Evolutionary conservation across 2,329 filamentous ascomycete species (phyloP).

Genomic region (Camillea tinctor): DNA sequence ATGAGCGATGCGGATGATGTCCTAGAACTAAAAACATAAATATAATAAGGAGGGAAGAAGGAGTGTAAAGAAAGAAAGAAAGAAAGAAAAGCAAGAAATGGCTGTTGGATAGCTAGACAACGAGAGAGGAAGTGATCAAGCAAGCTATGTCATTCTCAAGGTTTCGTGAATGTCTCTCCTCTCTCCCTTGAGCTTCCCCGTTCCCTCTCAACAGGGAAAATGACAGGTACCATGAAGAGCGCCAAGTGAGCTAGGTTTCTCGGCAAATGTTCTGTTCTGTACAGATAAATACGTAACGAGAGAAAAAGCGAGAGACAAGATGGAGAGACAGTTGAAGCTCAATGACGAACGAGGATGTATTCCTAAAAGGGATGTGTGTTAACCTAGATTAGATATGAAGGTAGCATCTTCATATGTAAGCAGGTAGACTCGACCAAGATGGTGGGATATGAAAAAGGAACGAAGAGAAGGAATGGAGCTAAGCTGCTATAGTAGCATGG

Average conservation of each 20-base stretch:
- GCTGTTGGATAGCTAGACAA: background rate
- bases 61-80: conserved; percentile 22
- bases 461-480: background rate
- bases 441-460: background rate
- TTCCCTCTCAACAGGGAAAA: background rate
- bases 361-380: background rate
- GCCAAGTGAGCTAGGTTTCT: background rate
- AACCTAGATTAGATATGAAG: too few relatives aligned
- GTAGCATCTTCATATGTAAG: too few relatives aligned
- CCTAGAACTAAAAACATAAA: conserved; percentile 6
- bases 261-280: background rate
- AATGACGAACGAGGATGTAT: background rate
- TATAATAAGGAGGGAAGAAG: conserved; percentile 13
- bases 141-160: background rate
- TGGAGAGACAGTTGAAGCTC: background rate
- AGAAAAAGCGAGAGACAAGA: too few relatives aligned
- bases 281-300: background rate
- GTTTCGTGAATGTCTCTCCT: too few relatives aligned
- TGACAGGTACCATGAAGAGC: background rate
- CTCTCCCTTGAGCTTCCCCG: background rate
- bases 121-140: background rate
- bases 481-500: background rate
- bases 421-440: background rate
- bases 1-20: background rate
- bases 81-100: conserved; percentile 15